Conservation (phyloP, 2,329 filamentous ascomycete genomes). For the Sphaceloma murrayae region DNA sequence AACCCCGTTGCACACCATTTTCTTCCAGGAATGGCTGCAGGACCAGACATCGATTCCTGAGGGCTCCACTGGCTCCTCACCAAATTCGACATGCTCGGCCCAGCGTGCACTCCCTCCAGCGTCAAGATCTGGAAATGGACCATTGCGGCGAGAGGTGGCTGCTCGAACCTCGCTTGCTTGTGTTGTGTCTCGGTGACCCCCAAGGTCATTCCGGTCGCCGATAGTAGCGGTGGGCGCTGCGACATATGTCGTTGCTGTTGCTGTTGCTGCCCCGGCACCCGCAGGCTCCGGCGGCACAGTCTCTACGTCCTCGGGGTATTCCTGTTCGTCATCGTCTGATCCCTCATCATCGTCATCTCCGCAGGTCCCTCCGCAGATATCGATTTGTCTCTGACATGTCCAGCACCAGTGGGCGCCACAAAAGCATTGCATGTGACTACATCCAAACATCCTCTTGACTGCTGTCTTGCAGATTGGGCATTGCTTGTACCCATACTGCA, state of each 20-base stretch:
- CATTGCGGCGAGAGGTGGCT: not conserved
- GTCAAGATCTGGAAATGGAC: slow-evolving; percentile 13
- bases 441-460: slow-evolving; percentile 41
- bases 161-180: not conserved
- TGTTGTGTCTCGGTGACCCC: too few relatives aligned
- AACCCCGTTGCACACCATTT: slow-evolving; percentile 12
- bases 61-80: slow-evolving; percentile 23
- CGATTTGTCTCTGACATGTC: slow-evolving; percentile 31
- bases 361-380: slow-evolving; percentile 27
- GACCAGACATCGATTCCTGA: slow-evolving; percentile 23
- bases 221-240: not conserved
- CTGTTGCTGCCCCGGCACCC: not conserved
- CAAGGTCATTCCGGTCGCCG: too few relatives aligned
- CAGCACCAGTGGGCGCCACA: slow-evolving; percentile 46
- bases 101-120: slow-evolving; percentile 14
- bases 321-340: slow-evolving; percentile 20
- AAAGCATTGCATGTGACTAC: slow-evolving; percentile 39
- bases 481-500: slow-evolving; percentile 39
- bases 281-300: slow-evolving; percentile 3
- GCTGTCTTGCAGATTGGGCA: slow-evolving; percentile 43
- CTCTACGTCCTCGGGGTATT: slow-evolving; percentile 23
- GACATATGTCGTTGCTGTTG: not conserved
- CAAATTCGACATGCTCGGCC: slow-evolving; percentile 13
- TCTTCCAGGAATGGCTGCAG: slow-evolving; percentile 22
- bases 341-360: slow-evolving; percentile 22